phyloP scores from a whole-genome alignment of 2,329 filamentous ascomycete genomes.

The Botrytis deweyae region DNA sequence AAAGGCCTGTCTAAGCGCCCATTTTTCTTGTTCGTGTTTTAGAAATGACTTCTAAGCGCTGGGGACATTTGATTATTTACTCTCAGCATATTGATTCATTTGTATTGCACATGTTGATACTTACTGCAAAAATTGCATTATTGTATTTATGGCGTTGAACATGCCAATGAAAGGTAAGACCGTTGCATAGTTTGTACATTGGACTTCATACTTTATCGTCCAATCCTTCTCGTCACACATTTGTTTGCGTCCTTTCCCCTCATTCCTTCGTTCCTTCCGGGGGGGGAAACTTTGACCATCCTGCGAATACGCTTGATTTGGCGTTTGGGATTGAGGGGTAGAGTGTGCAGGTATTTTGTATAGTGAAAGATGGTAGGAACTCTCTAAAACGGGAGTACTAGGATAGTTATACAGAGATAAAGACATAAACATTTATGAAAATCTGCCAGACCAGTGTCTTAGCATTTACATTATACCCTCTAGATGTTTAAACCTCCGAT shows the following conservation, averaged over 20 bases:
- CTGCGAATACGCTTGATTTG: not conserved
- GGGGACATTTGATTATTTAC: not conserved
- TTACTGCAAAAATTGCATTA: not conserved
- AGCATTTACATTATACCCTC: not conserved
- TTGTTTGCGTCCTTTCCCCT: not conserved
- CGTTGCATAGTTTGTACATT: not conserved
- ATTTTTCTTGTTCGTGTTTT: not conserved
- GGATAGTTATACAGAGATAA: not conserved
- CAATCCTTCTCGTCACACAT: slow-evolving; percentile 1
- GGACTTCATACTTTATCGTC: not conserved
- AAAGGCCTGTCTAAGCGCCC: slow-evolving; percentile 1
- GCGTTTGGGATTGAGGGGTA: not conserved
- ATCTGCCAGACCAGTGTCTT: not conserved
- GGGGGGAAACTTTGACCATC: not conserved
- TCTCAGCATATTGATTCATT: not conserved
- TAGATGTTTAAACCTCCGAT: not conserved
- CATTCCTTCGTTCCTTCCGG: not conserved
- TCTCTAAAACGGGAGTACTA: not conserved
- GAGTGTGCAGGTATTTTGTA: not conserved
- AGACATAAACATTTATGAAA: not conserved
- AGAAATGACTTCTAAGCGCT: not conserved
- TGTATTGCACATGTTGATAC: not conserved
- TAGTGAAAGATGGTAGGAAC: not conserved
- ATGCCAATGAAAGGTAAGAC: not conserved
- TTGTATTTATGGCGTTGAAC: not conserved